Conservation (phyloP, 2,329 filamentous ascomycete genomes). For the Trichoderma polysporum region DNA sequence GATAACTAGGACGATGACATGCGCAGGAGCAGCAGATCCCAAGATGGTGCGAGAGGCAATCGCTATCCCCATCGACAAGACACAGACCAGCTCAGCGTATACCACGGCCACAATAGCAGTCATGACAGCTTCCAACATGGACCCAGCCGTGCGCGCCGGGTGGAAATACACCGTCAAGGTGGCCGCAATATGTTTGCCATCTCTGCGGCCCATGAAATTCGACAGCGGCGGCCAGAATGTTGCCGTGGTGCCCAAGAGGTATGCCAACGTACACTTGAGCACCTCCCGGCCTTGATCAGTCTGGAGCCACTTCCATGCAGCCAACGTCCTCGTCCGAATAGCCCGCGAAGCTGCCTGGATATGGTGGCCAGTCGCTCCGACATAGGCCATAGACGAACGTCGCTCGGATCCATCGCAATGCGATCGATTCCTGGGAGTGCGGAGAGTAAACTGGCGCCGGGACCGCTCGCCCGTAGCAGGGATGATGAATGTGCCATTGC, state of each 20-base stretch:
- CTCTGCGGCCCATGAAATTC: slow-evolving; percentile 72
- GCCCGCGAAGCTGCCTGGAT: slow-evolving; percentile 19
- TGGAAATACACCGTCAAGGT: slow-evolving; percentile 96
- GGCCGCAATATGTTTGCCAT: slow-evolving; percentile 91
- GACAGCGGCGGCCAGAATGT: slow-evolving; percentile 78
- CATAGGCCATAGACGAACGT: slow-evolving; percentile 24
- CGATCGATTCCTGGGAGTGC: slow-evolving; percentile 44
- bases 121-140: slow-evolving; percentile 82
- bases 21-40: slow-evolving; percentile 67
- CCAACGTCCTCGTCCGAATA: slow-evolving; percentile 34
- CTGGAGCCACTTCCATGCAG: slow-evolving; percentile 58
- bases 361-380: slow-evolving; percentile 19
- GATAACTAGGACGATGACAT: slow-evolving; percentile 74
- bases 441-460: slow-evolving; percentile 75
- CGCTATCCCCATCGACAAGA: slow-evolving; percentile 85
- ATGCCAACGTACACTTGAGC: slow-evolving; percentile 88
- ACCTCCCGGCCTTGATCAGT: slow-evolving; percentile 77
- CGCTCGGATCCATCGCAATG: slow-evolving; percentile 30
- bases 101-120: slow-evolving; percentile 75
- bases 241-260: slow-evolving; percentile 79
- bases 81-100: slow-evolving; percentile 67
- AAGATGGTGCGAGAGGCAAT: slow-evolving; percentile 71
- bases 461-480: slow-evolving; percentile 83
- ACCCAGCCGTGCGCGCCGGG: slow-evolving; percentile 79
- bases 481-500: slow-evolving; percentile 83